Evolutionary conservation across 2,329 filamentous ascomycete genomes (phyloP), one percentile per base, ranked within the genome.

Genomic region (Apiospora phragmitis): DNA sequence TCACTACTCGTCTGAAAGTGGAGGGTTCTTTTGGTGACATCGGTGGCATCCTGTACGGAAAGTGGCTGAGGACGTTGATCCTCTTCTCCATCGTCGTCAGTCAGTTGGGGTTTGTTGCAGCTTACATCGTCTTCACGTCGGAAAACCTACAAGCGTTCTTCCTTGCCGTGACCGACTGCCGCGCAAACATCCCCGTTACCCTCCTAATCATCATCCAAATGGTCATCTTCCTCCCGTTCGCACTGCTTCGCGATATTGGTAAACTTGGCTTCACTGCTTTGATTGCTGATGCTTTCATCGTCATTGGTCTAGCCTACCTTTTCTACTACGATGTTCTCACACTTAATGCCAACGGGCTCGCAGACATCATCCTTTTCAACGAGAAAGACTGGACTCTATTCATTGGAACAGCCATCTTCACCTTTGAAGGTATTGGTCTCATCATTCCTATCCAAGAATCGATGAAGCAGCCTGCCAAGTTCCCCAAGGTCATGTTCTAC

Each of bases 401-500:
- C 81, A 99, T 99, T 76, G 97, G 96, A 72, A 99, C 97, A 0
- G 96, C 97, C 38, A 98, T 99, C 80, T 99, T 99, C 84, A 98
- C 96, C 0, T 99, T 98, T 79, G 96, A 99, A 80, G 96, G 96
- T 38, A 97, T 99, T 72, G 97, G 96, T 16, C 89, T 99, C 67
- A 97, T 99, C 81, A 98, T 99, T 73, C 96, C 97, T 0, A 98
- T 99, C 72, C 97, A 99, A 82, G 95, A 97, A 78, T 97, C 95
- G 29, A 99, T 99, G 96, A 93, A 92, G 79, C 87, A 95, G 55
- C 97, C 95, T 0, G 86, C 91, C 74, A 95, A 97, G 80, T 99
- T 99, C 81, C 94, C 96, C 65, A 89, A 89, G 71, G 95, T 99
- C 66, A 90, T 99, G 74, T 92, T 91, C 67, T 88, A 90, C 51